Conservation (phyloP, 2,329 filamentous ascomycete genomes). For the Cadophora sp. region DNA sequence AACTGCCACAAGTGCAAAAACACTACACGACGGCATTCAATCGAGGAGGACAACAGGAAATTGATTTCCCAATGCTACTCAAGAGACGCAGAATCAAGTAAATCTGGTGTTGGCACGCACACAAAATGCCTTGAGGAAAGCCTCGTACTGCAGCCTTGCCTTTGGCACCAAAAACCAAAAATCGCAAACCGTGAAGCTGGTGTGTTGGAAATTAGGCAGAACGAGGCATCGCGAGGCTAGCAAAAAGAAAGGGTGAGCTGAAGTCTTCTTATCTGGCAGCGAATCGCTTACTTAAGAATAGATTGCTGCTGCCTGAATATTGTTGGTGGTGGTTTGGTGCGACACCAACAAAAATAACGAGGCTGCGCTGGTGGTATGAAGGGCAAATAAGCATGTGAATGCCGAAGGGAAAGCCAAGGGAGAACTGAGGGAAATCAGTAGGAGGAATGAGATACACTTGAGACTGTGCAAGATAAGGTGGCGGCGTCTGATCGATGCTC, state of each 20-base stretch:
- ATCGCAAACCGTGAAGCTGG: neutral
- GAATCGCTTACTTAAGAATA: neutral
- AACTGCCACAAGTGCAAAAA: neutral
- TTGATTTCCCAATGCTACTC: neutral
- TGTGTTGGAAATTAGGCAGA: neutral
- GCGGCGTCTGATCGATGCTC: neutral
- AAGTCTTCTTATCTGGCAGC: neutral
- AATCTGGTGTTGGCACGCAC: neutral
- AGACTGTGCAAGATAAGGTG: neutral
- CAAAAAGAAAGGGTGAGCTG: neutral
- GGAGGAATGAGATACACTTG: neutral
- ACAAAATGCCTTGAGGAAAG: neutral
- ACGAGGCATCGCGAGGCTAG: neutral
- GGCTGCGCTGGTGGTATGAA: neutral
- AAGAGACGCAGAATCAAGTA: neutral
- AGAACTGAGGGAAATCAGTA: neutral
- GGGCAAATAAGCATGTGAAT: neutral
- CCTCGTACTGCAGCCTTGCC: neutral
- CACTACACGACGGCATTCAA: neutral
- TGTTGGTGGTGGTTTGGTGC: neutral
- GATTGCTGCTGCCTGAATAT: neutral
- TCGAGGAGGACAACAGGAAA: neutral
- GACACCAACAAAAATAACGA: neutral
- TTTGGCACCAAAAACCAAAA: neutral
- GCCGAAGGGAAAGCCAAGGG: neutral